Base-by-base conservation (phyloP, 2,329 filamentous ascomycete genomes). In the Ceratocystis huliohia region DNA sequence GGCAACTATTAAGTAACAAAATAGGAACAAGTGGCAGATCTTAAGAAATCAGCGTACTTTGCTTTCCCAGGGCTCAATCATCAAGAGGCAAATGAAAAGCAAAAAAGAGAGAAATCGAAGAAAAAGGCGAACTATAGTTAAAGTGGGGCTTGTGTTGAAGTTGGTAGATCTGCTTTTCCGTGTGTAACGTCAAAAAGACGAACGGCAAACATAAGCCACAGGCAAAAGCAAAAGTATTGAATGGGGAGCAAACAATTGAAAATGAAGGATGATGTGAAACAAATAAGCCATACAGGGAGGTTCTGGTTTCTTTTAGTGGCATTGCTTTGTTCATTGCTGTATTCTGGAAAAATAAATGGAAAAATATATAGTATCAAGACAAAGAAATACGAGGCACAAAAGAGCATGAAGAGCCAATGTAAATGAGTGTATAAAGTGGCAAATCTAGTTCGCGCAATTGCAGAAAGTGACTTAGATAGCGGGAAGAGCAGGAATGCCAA, bases 391-490 rank as follows among this genome's bases (percentile, higher is more conserved):
- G 28, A 17, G 28, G 13, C 15, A 13, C 22, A 59, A 33, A 33
- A 59, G 17, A 7, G 17, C 7, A 25, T 33, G 10, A 30, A 30
- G 53, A 15, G n/a, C 33, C 17, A 7, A 1, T 5, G 25, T 17
- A 22, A 25, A 33, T 33, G 28, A 17, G 3, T 17, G 25, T 30
- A 22, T 15, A 59, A 20, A 33, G 25, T 3, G 28, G 53, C n/a
- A 59, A 59, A 59, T 59, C 53, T 59, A n/a, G 13, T 59, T 59
- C 53, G 53, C 53, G 25, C 53, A 33, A 30, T 59, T 59, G 53
- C 53, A 59, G 53, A 59, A 59, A 59, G 6, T 33, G 53, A 33
- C 53, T 59, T 30, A 59, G 53, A 59, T 59, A 17, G n/a, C 15
- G 17, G 22, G 17, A 33, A 30, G 28, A 7, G 6, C 46, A 2